These are phyloP conservation scores for Naganishia sp. DNA, from an alignment of 1,284 basidiomycete genomes.

Conservation along the genomic window DNA sequence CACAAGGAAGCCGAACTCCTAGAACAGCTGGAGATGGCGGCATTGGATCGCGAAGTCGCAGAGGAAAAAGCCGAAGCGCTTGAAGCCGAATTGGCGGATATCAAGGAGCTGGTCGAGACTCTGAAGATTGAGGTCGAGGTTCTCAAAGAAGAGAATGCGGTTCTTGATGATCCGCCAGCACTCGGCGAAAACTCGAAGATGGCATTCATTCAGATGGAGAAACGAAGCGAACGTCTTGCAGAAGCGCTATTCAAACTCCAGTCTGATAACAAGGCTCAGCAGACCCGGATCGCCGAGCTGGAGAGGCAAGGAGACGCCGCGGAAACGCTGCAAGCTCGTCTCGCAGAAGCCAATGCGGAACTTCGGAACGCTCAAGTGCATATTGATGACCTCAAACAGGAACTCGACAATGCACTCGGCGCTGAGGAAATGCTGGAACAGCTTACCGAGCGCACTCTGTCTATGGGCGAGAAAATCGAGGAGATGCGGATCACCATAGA, in stretches of 20 bases:
- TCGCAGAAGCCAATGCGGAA: constrained; percentile 72
- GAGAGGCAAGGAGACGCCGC: constrained; percentile 69
- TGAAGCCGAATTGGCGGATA: constrained; percentile 71
- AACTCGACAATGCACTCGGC: constrained; percentile 91
- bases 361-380: constrained; percentile 82
- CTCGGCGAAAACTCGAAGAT: constrained; percentile 63
- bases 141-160: constrained; percentile 61
- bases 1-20: constrained; percentile 67
- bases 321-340: constrained; percentile 37
- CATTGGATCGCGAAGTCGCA: constrained; percentile 94
- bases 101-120: constrained; percentile 76
- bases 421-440: constrained; percentile 96
- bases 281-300: constrained; percentile 77
- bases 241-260: constrained; percentile 85
- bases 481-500: constrained; percentile 94
- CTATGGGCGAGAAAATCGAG: constrained; percentile 93
- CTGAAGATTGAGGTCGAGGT: constrained; percentile 81
- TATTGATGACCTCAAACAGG: constrained; percentile 88
- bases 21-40: constrained; percentile 91
- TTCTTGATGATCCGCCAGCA: constrained; percentile 54
- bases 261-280: constrained; percentile 78
- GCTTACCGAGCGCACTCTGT: constrained; percentile 89
- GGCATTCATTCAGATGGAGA: constrained; percentile 88
- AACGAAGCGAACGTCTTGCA: constrained; percentile 92
- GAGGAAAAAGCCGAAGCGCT: constrained; percentile 87